Evolutionary conservation across 2,329 filamentous ascomycete genomes (phyloP).

Genomic region (Talaromyces sp.): DNA sequence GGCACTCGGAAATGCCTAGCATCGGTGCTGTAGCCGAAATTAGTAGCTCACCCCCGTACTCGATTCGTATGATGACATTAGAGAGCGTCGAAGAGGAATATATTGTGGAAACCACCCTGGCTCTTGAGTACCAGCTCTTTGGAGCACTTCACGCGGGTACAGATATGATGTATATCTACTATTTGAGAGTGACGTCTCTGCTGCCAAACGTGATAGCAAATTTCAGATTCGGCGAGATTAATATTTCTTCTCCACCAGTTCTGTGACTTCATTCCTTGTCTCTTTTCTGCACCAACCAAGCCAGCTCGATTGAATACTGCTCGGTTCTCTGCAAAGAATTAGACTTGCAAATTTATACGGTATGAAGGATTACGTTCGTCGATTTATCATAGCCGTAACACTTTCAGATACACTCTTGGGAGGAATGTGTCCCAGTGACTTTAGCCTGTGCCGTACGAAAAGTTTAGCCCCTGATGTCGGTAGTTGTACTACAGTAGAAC

Average conservation of each 20-base stretch:
- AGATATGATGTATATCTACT: not conserved
- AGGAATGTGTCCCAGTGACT: not conserved
- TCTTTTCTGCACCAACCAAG: not conserved
- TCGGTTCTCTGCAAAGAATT: not conserved
- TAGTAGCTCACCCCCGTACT: not conserved
- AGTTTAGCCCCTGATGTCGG: not conserved
- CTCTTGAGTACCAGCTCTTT: not conserved
- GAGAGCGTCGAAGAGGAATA: not conserved
- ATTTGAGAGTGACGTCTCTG: not conserved
- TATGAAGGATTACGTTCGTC: not conserved
- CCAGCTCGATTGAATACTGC: conserved; percentile 2
- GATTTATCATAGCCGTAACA: not conserved
- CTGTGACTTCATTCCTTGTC: not conserved
- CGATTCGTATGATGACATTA: not conserved
- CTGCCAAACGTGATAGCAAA: not conserved
- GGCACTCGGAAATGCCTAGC: not conserved
- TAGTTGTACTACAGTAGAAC: conserved; percentile 1
- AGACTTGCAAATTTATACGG: conserved; percentile 3
- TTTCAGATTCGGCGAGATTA: not conserved
- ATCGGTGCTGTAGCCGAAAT: not conserved
- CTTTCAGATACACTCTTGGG: not conserved
- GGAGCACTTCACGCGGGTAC: not conserved
- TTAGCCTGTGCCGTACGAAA: not conserved
- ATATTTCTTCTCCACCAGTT: not conserved
- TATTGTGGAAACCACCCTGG: not conserved